These are phyloP conservation scores for Fusarium udum DNA, from an alignment of 2,329 filamentous ascomycete genomes.

Conservation along the genomic window DNA sequence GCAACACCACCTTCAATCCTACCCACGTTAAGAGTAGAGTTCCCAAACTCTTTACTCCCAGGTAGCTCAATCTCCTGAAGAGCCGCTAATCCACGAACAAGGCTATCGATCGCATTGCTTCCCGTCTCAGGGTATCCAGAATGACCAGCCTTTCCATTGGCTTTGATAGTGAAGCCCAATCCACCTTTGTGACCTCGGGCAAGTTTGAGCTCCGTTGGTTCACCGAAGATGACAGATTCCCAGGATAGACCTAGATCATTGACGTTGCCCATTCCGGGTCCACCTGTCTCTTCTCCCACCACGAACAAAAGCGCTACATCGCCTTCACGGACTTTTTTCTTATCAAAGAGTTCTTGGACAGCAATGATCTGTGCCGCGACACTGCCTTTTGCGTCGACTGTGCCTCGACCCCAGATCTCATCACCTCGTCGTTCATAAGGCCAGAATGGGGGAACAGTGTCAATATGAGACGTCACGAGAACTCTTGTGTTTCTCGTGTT, in stretches of 20 bases:
- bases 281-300: neutral
- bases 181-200: slow-evolving; percentile 1
- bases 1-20: slow-evolving; percentile 3
- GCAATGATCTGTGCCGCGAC: neutral
- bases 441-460: slow-evolving; percentile 8
- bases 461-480: slow-evolving; percentile 4
- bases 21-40: neutral
- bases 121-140: slow-evolving; percentile 9
- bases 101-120: slow-evolving; percentile 5
- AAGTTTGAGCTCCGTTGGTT: slow-evolving; percentile 8
- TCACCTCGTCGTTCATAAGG: neutral
- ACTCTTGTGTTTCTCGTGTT: neutral
- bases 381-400: slow-evolving; percentile 3
- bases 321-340: fast-evolving
- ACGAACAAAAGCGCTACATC: slow-evolving; percentile 4
- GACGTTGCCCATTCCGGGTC: neutral
- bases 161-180: neutral
- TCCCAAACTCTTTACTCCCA: neutral
- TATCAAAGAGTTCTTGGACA: neutral
- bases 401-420: slow-evolving; percentile 10
- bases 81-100: neutral
- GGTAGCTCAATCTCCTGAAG: neutral
- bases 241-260: neutral
- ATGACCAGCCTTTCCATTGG: neutral
- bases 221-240: slow-evolving; percentile 7